phyloP scores from a whole-genome alignment of 306 rosid genomes.

The Albizia julibrissin region DNA sequence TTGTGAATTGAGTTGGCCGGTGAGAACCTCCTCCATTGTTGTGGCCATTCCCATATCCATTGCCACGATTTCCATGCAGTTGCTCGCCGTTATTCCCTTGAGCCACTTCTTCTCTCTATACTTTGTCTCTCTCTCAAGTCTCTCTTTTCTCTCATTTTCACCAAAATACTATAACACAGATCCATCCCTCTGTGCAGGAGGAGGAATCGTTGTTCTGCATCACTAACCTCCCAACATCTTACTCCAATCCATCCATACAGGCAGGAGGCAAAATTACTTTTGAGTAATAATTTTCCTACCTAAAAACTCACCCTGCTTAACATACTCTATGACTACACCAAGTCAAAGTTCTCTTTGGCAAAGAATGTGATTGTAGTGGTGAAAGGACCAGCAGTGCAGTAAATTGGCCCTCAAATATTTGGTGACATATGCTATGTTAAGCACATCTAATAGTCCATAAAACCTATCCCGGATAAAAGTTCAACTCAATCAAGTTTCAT shows the following conservation, averaged over 20 bases:
- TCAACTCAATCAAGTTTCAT: not conserved
- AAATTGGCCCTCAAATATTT: not conserved
- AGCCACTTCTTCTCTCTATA: too few species aligned
- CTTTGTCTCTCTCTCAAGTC: too few species aligned
- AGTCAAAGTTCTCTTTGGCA: not conserved
- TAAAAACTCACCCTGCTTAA: not conserved
- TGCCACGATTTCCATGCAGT: too few species aligned
- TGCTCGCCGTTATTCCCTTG: too few species aligned
- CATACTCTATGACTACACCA: not conserved
- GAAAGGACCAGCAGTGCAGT: not conserved
- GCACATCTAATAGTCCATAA: not conserved
- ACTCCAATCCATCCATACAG: not conserved
- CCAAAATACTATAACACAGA: not conserved
- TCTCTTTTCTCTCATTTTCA: too few species aligned
- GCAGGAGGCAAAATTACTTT: not conserved
- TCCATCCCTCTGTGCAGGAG: not conserved
- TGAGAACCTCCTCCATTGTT: too few species aligned
- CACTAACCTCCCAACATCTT: not conserved
- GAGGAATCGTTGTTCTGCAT: not conserved
- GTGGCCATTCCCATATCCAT: too few species aligned
- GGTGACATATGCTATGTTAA: not conserved
- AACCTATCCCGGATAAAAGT: not conserved
- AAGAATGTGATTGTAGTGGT: not conserved
- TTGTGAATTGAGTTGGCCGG: too few species aligned
- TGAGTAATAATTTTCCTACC: not conserved